Evolutionary conservation across 129 eudicot genomes (phyloP).

Genomic region (Apium graveolens): DNA sequence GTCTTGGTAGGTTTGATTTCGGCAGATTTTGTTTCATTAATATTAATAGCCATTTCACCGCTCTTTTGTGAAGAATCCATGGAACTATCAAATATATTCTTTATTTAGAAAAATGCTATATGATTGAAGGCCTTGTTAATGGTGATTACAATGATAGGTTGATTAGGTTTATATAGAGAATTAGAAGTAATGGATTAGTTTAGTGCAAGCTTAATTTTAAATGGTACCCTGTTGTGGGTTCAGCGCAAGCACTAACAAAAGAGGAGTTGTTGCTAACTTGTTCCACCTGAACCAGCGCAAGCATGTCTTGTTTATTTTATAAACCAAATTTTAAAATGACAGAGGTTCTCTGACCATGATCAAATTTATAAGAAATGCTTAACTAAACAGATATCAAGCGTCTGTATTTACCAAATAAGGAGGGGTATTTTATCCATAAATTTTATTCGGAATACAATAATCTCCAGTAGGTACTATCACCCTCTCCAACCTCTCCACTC

Average conservation of each 20-base stretch:
- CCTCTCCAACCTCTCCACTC: neutral
- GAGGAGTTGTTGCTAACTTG: conserved; percentile 60
- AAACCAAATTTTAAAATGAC: too few species aligned
- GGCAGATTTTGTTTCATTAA: conserved; percentile 30
- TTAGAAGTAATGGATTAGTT: conserved; percentile 33
- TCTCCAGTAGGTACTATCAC: too few species aligned
- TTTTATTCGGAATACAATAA: too few species aligned
- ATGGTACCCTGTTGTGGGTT: neutral
- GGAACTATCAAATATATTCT: neutral
- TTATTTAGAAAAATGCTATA: conserved; percentile 3
- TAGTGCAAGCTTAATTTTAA: neutral
- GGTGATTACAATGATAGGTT: conserved; percentile 15
- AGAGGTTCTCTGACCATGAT: too few species aligned
- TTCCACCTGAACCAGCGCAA: conserved; percentile 30
- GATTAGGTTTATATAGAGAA: conserved; percentile 20
- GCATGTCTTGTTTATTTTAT: too few species aligned
- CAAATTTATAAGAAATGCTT: too few species aligned
- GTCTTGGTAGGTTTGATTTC: conserved; percentile 40
- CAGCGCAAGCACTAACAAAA: conserved; percentile 9
- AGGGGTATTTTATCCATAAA: too few species aligned
- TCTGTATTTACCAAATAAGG: too few species aligned
- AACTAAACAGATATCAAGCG: too few species aligned
- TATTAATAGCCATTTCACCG: conserved; percentile 38
- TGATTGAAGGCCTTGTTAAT: neutral
- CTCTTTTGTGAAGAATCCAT: conserved; percentile 41